phyloP scores from a whole-genome alignment of 495 filamentous ascomycete genomes.

The Podospora anserina region DNA sequence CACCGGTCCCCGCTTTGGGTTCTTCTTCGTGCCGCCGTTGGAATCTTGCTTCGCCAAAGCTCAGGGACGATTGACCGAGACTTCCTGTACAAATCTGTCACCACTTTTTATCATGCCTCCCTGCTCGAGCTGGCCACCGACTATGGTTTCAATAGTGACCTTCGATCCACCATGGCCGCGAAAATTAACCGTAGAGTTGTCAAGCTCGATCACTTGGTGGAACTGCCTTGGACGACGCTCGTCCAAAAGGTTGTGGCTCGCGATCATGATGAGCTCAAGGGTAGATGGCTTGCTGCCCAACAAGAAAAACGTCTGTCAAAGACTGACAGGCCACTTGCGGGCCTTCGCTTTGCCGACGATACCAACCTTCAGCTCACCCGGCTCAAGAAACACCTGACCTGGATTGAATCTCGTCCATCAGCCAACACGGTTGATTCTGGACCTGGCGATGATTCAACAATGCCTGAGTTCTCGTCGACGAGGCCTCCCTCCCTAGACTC shows the following conservation, averaged over 20 bases:
- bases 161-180: constrained; percentile 44
- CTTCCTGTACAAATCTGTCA: constrained; percentile 54
- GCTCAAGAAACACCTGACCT: constrained; percentile 6
- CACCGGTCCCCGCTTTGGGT: constrained; percentile 59
- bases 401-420: constrained; percentile 9
- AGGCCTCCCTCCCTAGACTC: background rate
- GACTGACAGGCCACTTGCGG: background rate
- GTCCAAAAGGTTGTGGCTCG: background rate
- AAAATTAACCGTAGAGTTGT: constrained; percentile 49
- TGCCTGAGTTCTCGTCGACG: background rate
- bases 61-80: constrained; percentile 11
- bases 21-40: constrained; percentile 54
- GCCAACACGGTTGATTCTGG: background rate
- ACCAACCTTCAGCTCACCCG: constrained; percentile 12
- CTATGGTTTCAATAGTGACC: constrained; percentile 29
- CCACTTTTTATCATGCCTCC: constrained; percentile 48
- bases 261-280: background rate
- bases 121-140: constrained; percentile 35
- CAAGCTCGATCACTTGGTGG: constrained; percentile 37
- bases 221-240: constrained; percentile 5
- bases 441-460: constrained; percentile 12
- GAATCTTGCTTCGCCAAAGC: constrained; percentile 31
- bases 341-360: constrained; percentile 16
- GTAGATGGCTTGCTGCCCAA: constrained; percentile 19
- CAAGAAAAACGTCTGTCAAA: background rate